A percentile compares a stretch with the other conserved stretches of the same genome.
Conservation (phyloP, 2,329 filamentous ascomycete genomes). For the Penicillium sp. region DNA sequence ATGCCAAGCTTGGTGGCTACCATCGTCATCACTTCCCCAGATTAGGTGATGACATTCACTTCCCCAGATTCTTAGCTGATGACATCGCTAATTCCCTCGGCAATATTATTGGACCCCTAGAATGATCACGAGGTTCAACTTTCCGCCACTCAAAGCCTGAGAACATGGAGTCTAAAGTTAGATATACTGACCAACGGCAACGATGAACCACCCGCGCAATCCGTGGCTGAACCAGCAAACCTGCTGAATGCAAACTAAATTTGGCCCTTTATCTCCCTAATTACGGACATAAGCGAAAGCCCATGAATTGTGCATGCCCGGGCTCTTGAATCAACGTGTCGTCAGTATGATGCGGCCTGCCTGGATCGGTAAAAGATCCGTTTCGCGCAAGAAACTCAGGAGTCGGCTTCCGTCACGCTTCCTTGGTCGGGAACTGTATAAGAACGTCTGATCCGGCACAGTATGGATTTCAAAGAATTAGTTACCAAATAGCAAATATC, state of each 20-base stretch:
- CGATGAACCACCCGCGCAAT: not conserved
- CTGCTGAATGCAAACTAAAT: constrained; percentile 8
- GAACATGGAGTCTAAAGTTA: constrained; percentile 7
- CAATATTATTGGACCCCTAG: constrained; percentile 6
- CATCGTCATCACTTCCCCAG: constrained; percentile 10
- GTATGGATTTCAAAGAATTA: not conserved
- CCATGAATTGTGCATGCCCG: not conserved
- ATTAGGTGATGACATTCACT: not conserved
- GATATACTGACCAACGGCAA: constrained; percentile 1
- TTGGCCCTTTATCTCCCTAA: constrained; percentile 12
- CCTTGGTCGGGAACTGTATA: constrained; percentile 10
- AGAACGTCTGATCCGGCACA: not conserved
- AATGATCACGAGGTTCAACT: constrained; percentile 14
- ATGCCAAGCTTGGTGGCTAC: constrained; percentile 8
- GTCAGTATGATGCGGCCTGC: constrained; percentile 11
- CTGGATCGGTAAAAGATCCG: not conserved
- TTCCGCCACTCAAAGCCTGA: constrained; percentile 12
- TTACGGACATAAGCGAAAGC: constrained; percentile 1
- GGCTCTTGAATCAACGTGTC: constrained; percentile 19
- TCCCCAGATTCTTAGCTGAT: not conserved
- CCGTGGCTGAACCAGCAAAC: not conserved
- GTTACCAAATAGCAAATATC: not conserved
- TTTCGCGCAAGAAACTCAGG: not conserved
- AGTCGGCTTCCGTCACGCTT: constrained; percentile 1
- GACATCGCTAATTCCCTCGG: not conserved